Evolutionary conservation across 208 protist genomes (phyloP).

Genomic region (Trypanosoma lewisi): DNA sequence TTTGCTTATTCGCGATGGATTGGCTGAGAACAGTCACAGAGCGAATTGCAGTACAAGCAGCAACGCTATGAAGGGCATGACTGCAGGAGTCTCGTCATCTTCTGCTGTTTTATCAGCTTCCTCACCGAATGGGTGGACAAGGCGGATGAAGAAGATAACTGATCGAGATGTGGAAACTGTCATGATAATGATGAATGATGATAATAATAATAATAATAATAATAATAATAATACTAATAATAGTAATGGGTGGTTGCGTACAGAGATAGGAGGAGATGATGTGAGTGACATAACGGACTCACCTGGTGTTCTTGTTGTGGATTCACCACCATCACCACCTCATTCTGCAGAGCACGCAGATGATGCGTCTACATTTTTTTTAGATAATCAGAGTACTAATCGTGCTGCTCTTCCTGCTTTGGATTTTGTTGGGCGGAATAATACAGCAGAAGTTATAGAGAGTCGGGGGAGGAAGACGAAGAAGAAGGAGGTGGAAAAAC

Average conservation of each 20-base stretch:
- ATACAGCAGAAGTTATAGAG: no score
- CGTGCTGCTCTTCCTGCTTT: no score
- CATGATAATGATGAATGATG: neutral
- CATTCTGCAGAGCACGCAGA: no score
- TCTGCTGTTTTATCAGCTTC: neutral
- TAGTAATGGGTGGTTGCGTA: neutral
- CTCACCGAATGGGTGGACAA: neutral
- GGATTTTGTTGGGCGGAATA: no score
- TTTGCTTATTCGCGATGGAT: neutral
- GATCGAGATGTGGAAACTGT: neutral
- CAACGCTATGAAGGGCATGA: neutral
- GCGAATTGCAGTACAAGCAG: neutral
- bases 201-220: no score
- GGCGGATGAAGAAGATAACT: neutral
- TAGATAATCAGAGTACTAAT: no score
- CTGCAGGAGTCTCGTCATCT: neutral
- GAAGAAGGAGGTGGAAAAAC: no score
- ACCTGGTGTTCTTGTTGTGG: constrained; percentile 9
- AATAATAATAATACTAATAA: neutral
- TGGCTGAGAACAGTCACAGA: no score
- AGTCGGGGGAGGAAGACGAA: no score
- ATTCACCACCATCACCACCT: no score
- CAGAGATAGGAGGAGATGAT: neutral
- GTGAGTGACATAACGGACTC: neutral
- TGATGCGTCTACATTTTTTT: no score